Conservation (phyloP, 495 filamentous ascomycete genomes). For the Parmelia sp. region DNA sequence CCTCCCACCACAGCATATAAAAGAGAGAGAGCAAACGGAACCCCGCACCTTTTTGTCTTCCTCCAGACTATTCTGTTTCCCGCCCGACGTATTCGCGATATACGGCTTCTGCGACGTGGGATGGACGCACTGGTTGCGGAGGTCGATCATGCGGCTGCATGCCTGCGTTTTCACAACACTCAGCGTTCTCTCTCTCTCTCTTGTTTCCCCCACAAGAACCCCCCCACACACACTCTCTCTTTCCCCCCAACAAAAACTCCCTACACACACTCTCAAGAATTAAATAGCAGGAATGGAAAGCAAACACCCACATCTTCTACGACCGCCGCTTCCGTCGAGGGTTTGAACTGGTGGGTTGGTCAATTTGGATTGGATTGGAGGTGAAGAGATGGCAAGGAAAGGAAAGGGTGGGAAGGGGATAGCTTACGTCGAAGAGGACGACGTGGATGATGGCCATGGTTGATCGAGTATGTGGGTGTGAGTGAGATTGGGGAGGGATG, state of each 20-base stretch:
- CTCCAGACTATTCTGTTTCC: constrained; percentile 54
- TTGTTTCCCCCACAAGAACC: too few relatives aligned
- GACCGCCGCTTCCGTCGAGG: background rate
- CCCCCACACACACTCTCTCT: background rate
- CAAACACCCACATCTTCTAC: constrained; percentile 18
- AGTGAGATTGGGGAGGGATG: background rate
- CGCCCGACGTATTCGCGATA: constrained; percentile 49
- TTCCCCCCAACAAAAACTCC: too few relatives aligned
- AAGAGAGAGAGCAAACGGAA: too few relatives aligned
- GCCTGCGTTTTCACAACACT: constrained; percentile 25
- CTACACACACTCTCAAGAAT: too few relatives aligned
- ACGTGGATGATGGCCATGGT: constrained; percentile 20
- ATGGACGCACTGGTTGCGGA: constrained; percentile 35
- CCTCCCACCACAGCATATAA: too few relatives aligned
- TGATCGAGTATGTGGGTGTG: background rate
- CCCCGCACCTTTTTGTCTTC: constrained; percentile 49
- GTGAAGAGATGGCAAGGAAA: background rate
- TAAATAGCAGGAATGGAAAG: too few relatives aligned
- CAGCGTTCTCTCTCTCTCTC: too few relatives aligned
- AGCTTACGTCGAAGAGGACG: constrained; percentile 17
- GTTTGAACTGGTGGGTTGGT: constrained; percentile 14
- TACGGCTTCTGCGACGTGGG: constrained; percentile 45
- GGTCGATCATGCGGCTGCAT: constrained; percentile 35
- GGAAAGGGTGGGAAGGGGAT: background rate
- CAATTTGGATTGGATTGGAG: background rate